Base-by-base conservation (phyloP, 371 early-diverging fungal genomes). In the Rhizopus stolonifer region DNA sequence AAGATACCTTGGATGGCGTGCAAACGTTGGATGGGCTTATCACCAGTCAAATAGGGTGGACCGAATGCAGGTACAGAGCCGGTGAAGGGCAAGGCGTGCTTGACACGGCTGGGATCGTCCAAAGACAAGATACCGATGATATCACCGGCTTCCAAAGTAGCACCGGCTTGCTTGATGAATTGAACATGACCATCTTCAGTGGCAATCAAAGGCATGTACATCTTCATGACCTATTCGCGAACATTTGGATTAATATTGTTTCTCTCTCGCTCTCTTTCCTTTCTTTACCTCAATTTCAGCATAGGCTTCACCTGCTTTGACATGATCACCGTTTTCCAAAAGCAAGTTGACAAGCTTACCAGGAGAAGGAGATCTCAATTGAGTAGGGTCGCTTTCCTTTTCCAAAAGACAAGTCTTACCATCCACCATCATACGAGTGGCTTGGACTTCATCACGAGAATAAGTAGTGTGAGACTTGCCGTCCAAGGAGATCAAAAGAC, bases 131-230 rank as follows among this genome's bases (percentile, higher is more conserved):
- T 84, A 69, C 92, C 99, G 52, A 98, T 85, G 46, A 98, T 86
- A 62, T 98, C 99, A 62, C 96, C 97, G 17, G 92, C 87, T 18
- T 85, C 81, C 23, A 98, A 71, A 10, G 91, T 79, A 36, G 90
- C 83, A 32, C 96, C 96, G 14, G 94, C 88, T 64, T 93, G 95
- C 69, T 93, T 90, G 67, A 87, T 84, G 69, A 92, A 89, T 67
- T 88, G 88, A 18, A 98, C 90, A 26, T 89, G 76, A 53, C 97
- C 98, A 69, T 89, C 89, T 66, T 96, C 96, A 36, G 87, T 66
- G 19, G 94, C 93, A 25, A 92, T 69, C 62, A 99, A 77, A 49
- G 95, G 96, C 96, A 97, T 96, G 71, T 93, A 93, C 98, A 98
- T 99, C 80, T 99, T 99, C 99, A 99, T 99, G 60, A 98, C 98